Conservation (phyloP, 2,329 filamentous ascomycete species). For the Clarireedia paspali region DNA sequence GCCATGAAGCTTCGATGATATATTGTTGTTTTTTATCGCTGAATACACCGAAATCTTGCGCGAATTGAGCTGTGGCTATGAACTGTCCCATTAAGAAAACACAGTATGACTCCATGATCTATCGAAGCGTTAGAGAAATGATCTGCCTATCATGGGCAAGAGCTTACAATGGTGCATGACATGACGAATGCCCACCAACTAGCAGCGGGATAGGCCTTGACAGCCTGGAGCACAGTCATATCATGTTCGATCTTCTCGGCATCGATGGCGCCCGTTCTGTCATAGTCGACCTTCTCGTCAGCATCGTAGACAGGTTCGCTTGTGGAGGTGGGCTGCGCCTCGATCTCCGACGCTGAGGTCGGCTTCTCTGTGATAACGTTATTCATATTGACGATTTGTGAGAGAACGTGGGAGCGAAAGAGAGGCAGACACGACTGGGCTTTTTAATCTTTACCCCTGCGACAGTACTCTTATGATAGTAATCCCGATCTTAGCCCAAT, state of each 20-base stretch:
- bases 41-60: background rate
- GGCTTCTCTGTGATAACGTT: constrained; percentile 14
- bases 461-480: background rate
- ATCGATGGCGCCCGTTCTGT: constrained; percentile 31
- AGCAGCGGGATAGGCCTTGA: constrained; percentile 44
- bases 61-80: constrained; percentile 43
- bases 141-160: constrained; percentile 5
- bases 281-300: constrained; percentile 21
- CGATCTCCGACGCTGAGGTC: constrained; percentile 12
- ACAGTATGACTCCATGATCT: constrained; percentile 59
- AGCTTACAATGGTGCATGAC: constrained; percentile 45
- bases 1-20: constrained; percentile 47
- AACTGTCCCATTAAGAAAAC: constrained; percentile 56
- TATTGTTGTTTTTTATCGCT: constrained; percentile 5
- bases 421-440: constrained; percentile 21
- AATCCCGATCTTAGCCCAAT: too few relatives aligned
- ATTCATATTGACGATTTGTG: constrained; percentile 18
- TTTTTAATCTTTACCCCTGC: constrained; percentile 22
- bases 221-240: constrained; percentile 42
- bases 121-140: constrained; percentile 9
- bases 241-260: constrained; percentile 47
- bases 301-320: constrained; percentile 29
- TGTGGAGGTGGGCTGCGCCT: constrained; percentile 21
- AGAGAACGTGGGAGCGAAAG: constrained; percentile 24
- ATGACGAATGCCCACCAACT: constrained; percentile 48